These are phyloP conservation scores for Aspergillus fumigatiaffinis DNA, from an alignment of 2,329 filamentous ascomycete species.

Conservation along the genomic window DNA sequence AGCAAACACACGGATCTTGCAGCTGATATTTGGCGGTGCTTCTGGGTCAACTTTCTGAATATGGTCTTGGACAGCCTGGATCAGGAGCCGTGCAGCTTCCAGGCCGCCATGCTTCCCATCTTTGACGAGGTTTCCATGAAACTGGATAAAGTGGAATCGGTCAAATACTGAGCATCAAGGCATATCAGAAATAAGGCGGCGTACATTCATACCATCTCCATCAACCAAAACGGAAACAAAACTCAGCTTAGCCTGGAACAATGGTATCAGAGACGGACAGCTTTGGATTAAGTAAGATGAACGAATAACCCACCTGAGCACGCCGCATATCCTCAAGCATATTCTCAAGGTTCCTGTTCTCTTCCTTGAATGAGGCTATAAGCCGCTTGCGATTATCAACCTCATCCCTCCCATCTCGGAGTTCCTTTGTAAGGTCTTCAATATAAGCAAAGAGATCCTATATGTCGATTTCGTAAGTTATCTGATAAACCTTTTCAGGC, in stretches of 20 bases:
- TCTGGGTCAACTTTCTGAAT: constrained; percentile 15
- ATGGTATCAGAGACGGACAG: too few relatives aligned
- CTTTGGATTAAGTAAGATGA: too few relatives aligned
- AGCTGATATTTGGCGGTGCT: constrained; percentile 21
- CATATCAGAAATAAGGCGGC: not conserved
- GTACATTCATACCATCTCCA: constrained; percentile 39
- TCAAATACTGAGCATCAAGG: not conserved
- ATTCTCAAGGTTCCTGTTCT: too few relatives aligned
- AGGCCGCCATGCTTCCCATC: constrained; percentile 30
- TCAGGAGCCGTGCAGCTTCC: constrained; percentile 24
- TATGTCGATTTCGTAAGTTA: too few relatives aligned
- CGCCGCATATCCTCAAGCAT: too few relatives aligned
- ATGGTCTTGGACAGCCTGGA: constrained; percentile 21
- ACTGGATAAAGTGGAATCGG: constrained; percentile 19
- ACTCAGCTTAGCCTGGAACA: constrained; percentile 10
- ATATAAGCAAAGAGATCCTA: too few relatives aligned
- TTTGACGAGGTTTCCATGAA: constrained; percentile 29
- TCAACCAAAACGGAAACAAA: constrained; percentile 38
- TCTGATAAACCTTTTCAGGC: too few relatives aligned
- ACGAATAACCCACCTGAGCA: too few relatives aligned
- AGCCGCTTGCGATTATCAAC: too few relatives aligned
- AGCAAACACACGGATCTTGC: constrained; percentile 37
- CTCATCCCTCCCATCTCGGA: too few relatives aligned
- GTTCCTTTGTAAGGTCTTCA: too few relatives aligned
- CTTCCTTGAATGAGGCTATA: too few relatives aligned